Conservation (phyloP, 495 filamentous ascomycete genomes). For the Aspergillus avenaceus region DNA sequence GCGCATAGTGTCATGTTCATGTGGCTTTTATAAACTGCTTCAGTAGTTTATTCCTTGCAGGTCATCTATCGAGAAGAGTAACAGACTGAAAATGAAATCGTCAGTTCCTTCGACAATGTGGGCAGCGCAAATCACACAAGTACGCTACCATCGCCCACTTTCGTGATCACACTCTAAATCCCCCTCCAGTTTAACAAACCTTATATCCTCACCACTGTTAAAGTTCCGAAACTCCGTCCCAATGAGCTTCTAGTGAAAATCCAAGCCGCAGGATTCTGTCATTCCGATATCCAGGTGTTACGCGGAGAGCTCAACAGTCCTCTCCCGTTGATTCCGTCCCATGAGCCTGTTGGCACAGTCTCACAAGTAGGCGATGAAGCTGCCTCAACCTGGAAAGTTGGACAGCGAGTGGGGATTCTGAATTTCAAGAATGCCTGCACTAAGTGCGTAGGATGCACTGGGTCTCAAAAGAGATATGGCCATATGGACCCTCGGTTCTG, state of each 20-base stretch:
- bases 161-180: not conserved
- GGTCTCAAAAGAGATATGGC: not conserved
- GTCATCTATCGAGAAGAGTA: not conserved
- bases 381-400: not conserved
- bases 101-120: not conserved
- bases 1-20: too few species aligned
- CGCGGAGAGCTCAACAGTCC: conserved; percentile 35
- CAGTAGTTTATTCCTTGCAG: too few species aligned
- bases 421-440: conserved; percentile 11
- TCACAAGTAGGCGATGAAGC: conserved; percentile 33
- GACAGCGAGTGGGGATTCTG: conserved; percentile 6
- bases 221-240: conserved; percentile 38
- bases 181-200: conserved; percentile 40
- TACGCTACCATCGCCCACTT: not conserved
- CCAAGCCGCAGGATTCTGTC: conserved; percentile 55
- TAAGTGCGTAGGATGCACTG: not conserved
- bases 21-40: too few species aligned
- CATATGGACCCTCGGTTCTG: conserved; percentile 7
- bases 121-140: not conserved
- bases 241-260: conserved; percentile 56
- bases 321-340: conserved; percentile 49
- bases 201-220: conserved; percentile 45
- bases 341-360: conserved; percentile 56
- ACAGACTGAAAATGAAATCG: not conserved
- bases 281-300: conserved; percentile 54